Evolutionary conservation across 306 rosid genomes (phyloP), one percentile per base, ranked within the genome.

Genomic region (Cicer pinnatifidum): DNA sequence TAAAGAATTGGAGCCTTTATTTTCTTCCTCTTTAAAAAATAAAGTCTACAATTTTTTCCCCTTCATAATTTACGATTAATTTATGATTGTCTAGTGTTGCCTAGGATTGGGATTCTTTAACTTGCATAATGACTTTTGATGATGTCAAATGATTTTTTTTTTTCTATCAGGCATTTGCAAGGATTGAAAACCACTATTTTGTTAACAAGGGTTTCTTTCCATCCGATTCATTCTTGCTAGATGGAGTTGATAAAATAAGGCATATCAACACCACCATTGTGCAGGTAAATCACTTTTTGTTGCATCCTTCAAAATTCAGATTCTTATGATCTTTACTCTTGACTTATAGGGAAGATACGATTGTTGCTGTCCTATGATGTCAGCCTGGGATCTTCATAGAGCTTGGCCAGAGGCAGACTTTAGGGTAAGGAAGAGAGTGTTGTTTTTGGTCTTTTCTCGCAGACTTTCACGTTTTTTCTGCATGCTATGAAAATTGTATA

Each of bases 381-480:
- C 96, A 11, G 97, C 98, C 57, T 93, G 98, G 98, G 98, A 93
- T 87, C 97, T 93, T 72, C 98, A 93, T 87, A 93, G 89, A 83
- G 92, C 84, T 56, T 93, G 98, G 97, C 97, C 98, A 50, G 98
- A 93, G 82, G 97, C 98, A 64, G 94, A 91, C 52, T 75, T 93
- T 19, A 85, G 80, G 92, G 97, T 93, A 74, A 69, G 84, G 84
- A 68, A 12, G 39, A 57, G 65, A 57, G 15, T 67, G 71, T 41
- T 74, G 7, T 71, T 75, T 33, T 13, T 64, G 64, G 20, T 74
- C 60, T 59, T 52, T 72, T 28, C 28, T 63, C 43, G 35, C 71
- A 58, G 48, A 40, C 12, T n/a, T 78, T 52, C 65, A 58, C 12
- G 48, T 61, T 82, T 71, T 66, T 13, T 57, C 47, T 33, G 59